Base-by-base conservation (phyloP, 441 rosid species). In the Manihot esculenta region DNA sequence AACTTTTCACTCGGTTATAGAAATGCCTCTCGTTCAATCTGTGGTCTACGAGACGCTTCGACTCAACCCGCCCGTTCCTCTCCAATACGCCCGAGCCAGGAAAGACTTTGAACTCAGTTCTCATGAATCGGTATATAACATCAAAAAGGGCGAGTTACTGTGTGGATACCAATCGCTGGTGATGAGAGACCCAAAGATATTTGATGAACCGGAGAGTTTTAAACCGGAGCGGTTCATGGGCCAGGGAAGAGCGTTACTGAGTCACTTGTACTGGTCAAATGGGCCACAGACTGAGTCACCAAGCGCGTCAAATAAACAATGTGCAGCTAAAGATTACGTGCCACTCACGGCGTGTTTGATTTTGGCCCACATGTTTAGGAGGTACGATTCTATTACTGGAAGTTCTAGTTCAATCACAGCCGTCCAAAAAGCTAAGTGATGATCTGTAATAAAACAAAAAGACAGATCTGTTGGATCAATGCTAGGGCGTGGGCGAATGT, bases 261-360 rank as follows among this genome's bases (percentile, higher is more conserved):
- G 47, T 68, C 85, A 84, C 86, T 77, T 93, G 54, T 93, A 72
- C 66, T 90, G 98, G 98, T 93, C 98, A 0, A 93, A 90, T 23
- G 98, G 98, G 18, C 95, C 97, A 1, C 97, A 93, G 77, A 87
- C 91, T 27, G 90, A 86, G 58, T 69, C 88, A 1, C 89, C 97
- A 0, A 81, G 58, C 24, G 81, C 33, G 71, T 68, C 86, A 21
- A 93, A 93, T 70, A 93, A 93, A 66, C 98, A 93, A 68, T 93
- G 98, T 76, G 83, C 88, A 3, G 98, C 63, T 0, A 93, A 93
- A 78, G 97, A 93, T 45, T 74, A 70, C 5, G 98, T 89, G 60
- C 61, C 91, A 0, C 71, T 77, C 24, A 86, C 90, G 0, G 87
- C 90, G 0, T 65, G 77, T 15, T 57, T 93, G 77, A 61, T 93